Base-by-base conservation (phyloP, 83 land plant genomes). In the Larix sibirica region DNA sequence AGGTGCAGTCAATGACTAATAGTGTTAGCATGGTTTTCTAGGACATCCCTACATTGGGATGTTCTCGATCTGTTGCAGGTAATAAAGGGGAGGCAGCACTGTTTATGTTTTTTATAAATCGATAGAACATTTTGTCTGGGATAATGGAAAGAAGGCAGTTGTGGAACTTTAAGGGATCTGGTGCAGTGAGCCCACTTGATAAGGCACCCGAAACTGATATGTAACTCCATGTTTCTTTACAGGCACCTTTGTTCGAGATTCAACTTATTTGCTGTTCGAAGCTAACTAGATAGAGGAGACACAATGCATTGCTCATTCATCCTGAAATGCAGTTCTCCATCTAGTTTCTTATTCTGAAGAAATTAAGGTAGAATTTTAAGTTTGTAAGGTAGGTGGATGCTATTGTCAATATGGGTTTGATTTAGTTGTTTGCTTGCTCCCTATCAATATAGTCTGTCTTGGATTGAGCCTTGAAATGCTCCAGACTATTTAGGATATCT, bases 101-200 rank as follows among this genome's bases (percentile, higher is more conserved):
- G 5, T 40, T 69, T 33, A 36, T 69, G 38, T 17, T 36, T 69
- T 69, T 17, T 54, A 69, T 33, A 69, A 5, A 69, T 36, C 21
- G 20, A 69, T 31, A 69, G n/a, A 69, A 36, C n/a, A 69, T 36
- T 69, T 69, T 69, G 44, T 69, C 44, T 69, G 74, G 74, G 74
- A 69, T 69, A 69, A 69, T 36, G 44, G 31, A 40, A 69, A 69
- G 74, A 69, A 36, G 14, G 44, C 44, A 69, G 74, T 33, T 69
- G 21, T 36, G 74, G 74, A 69, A 69, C 74, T 69, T 36, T 33
- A 33, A 33, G 40, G 73, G 44, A 69, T 54, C 58, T 54, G 44
- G 18, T 69, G 74, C 74, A 36, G 74, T 69, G 74, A 17, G 6
- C 74, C 44, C 20, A 20, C 33, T 40, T 69, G 42, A 36, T 36